Evolutionary conservation across 441 rosid genomes (phyloP).

Genomic region (Adansonia grandidieri): DNA sequence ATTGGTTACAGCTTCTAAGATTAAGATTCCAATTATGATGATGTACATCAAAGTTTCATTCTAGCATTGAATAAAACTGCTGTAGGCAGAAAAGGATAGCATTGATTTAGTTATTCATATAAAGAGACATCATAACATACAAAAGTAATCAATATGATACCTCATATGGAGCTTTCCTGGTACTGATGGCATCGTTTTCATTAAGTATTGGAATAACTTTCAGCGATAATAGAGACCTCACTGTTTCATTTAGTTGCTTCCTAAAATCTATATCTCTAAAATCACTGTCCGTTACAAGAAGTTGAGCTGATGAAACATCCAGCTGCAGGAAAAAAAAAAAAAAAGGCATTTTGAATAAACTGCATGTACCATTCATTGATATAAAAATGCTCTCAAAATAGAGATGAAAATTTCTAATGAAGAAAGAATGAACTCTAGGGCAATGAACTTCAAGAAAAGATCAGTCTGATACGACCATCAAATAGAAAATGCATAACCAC

Average conservation of each 20-base stretch:
- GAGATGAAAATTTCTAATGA: background rate
- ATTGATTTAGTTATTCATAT: background rate
- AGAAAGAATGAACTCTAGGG: slow-evolving; percentile 7
- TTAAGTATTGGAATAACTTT: slow-evolving; percentile 92
- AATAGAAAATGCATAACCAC: slow-evolving; percentile 38
- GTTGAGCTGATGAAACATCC: slow-evolving; percentile 93
- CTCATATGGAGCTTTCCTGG: slow-evolving; percentile 97
- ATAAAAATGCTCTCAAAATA: background rate
- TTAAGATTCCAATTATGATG: background rate
- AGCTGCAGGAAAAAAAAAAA: slow-evolving; percentile 56
- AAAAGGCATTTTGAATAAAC: background rate
- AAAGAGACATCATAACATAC: background rate
- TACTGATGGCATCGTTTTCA: slow-evolving; percentile 98
- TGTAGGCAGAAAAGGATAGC: background rate
- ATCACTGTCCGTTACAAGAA: slow-evolving; percentile 92
- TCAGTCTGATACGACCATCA: background rate
- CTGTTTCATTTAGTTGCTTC: slow-evolving; percentile 80
- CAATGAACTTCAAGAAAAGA: slow-evolving; percentile 2
- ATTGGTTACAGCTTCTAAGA: slow-evolving; percentile 8
- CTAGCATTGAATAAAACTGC: background rate
- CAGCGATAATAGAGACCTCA: slow-evolving; percentile 60
- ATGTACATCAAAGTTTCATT: background rate
- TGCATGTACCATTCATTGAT: background rate
- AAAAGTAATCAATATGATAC: slow-evolving; percentile 40
- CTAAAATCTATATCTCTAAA: slow-evolving; percentile 82